Conservation (phyloP, 331 rosid species). For the Malus hybrid region DNA sequence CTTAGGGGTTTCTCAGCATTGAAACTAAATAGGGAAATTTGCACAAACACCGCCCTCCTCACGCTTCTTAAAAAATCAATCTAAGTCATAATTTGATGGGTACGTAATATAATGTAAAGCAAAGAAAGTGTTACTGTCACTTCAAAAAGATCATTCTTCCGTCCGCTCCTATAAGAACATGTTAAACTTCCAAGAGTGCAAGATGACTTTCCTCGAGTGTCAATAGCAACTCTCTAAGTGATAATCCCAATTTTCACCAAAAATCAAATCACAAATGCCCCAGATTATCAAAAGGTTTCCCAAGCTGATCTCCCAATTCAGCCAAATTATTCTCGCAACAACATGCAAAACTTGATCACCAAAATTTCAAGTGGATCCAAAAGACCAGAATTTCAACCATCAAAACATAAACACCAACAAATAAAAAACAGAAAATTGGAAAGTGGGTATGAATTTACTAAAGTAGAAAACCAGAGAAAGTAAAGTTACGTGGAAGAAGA, state of each 20-base stretch:
- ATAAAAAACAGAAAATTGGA: neutral
- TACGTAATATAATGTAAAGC: neutral
- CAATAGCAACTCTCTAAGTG: neutral
- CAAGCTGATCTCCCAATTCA: no score
- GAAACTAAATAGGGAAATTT: neutral
- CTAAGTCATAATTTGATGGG: neutral
- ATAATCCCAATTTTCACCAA: neutral
- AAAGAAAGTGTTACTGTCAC: neutral
- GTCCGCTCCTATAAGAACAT: no score
- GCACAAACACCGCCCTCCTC: neutral
- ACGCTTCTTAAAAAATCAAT: neutral
- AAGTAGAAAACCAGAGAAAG: neutral
- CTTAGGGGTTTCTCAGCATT: neutral
- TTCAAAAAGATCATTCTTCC: no score
- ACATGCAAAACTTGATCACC: neutral
- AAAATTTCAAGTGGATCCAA: neutral
- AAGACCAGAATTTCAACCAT: neutral
- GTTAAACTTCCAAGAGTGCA: no score
- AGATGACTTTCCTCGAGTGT: no score
- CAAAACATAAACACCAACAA: neutral
- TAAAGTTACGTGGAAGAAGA: slow-evolving; percentile 62
- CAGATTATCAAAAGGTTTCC: neutral
- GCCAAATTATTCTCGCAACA: no score
- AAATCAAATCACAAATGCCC: neutral
- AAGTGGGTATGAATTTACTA: neutral